Base-by-base conservation (phyloP, 2,329 filamentous ascomycete species). In the Dactylellina haptotyla region DNA sequence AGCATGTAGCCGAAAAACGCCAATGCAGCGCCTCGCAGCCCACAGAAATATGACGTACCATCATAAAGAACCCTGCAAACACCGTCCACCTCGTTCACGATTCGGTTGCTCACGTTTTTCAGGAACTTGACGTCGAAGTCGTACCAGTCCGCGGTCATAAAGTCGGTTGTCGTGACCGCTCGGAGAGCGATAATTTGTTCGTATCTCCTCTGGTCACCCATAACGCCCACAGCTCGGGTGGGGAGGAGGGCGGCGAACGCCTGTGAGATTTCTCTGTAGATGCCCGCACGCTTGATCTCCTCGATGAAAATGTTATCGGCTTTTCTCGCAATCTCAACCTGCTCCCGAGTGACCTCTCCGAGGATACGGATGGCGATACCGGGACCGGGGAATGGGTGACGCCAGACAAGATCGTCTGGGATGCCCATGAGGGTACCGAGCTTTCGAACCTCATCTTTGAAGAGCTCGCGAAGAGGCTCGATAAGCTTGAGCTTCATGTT, bases 341-440 rank as follows among this genome's bases (percentile, higher is more conserved):
- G 87, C 79, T 93, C 90, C 1, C 84, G 85, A 0, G 91, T 96
- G 12, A 97, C 89, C 77, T 96, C 93, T 34, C 93, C 93, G 0
- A 97, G 83, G 72, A 97, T 89, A 59, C 91, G 86, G 76, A 95
- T 90, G 12, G 87, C 92, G 73, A 96, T 87, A 57, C 89, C 88
- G 10, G 89, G 89, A 41, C 90, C 90, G 0, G 89, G 89, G 84
- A 92, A 93, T 23, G 90, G 90, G 79, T 93, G 90, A 30, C 91
- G 84, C 87, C 88, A 90, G 62, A 94, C 88, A 5, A 94, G 87
- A n/a, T 91, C 86, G 75, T 90, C 85, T 54, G 87, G 85, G 69
- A 93, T 91, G 25, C 88, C 88, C 2, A 93, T 84, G 75, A 90
- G 84, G 14, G 86, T 87, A 32, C 91, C 90, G 2, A 93, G 82